Percentiles rank a stretch among this genome's conserved stretches.
phyloP scores from a whole-genome alignment of 768 basidiomycete genomes.

The Collybia sordida region DNA sequence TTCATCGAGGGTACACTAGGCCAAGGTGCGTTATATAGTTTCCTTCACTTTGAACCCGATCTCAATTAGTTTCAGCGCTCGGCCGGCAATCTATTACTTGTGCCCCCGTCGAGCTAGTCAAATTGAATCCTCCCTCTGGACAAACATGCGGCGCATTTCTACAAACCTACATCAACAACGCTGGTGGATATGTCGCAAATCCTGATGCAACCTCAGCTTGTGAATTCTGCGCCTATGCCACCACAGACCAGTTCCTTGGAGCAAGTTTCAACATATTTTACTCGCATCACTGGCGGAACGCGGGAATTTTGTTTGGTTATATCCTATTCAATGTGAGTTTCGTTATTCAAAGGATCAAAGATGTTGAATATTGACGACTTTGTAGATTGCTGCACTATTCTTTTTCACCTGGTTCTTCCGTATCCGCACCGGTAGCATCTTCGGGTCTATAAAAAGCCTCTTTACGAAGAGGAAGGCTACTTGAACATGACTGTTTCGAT shows the following conservation, averaged over 20 bases:
- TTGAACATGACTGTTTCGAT: no score
- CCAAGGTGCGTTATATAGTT: conserved; percentile 33
- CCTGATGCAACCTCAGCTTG: conserved; percentile 49
- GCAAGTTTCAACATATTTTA: conserved; percentile 63
- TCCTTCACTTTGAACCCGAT: conserved; percentile 20
- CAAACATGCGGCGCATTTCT: conserved; percentile 57
- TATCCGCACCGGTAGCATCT: conserved; percentile 33
- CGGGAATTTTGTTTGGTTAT: conserved; percentile 50
- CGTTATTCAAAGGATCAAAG: neutral
- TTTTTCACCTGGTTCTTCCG: conserved; percentile 59
- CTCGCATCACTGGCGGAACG: conserved; percentile 47
- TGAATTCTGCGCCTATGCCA: conserved; percentile 51
- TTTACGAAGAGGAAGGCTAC: neutral
- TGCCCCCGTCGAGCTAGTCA: conserved; percentile 58
- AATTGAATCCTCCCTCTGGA: conserved; percentile 57
- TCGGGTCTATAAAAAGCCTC: conserved; percentile 19
- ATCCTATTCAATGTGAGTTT: conserved; percentile 43
- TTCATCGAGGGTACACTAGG: conserved; percentile 50
- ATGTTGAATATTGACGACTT: neutral
- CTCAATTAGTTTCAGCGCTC: conserved; percentile 43
- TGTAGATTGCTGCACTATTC: conserved; percentile 45
- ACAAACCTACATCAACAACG: conserved; percentile 42
- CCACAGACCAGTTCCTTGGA: conserved; percentile 56
- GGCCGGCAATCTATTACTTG: conserved; percentile 54
- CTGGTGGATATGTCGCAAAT: conserved; percentile 63